Base-by-base conservation (phyloP, 139 green algal species). In the Tetradesmus lagerheimii region DNA sequence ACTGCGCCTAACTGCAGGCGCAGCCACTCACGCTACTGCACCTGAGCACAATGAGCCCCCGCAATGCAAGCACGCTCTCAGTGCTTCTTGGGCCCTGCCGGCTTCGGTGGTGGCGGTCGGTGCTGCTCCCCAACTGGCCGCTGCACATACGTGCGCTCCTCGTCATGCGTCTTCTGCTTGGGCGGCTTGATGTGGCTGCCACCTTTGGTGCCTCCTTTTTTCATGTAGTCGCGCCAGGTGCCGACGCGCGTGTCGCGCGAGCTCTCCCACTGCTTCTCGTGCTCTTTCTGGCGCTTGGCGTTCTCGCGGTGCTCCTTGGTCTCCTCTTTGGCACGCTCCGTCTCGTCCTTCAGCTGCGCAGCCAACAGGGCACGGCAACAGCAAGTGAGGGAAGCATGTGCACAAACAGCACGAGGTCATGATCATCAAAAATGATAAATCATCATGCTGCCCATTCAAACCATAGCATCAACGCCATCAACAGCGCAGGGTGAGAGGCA, bases 211-310 rank as follows among this genome's bases (percentile, higher is more conserved):
- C n/a, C 53, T 27, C 89, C 81, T n/a, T 91, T 93, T 90, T 96
- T 96, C 74, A 94, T 93, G 25, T 89, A 97, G 78, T 96, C 94
- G 3, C 96, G 93, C 97, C 97, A 99, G 11, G 77, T 95, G 45
- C 92, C 94, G 38, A 98, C 96, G 11, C 97, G 94, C 35, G 91
- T 89, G 31, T 98, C 97, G 2, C 97, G 93, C 3, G 83, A 95
- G n/a, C 91, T 94, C 93, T 98, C 97, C 97, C 97, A 98, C 67
- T 95, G 86, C 91, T 98, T 96, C 29, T 97, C 92, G 67, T 96
- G 90, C 86, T 97, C 92, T 75, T 91, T 91, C 89, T 91, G 88
- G 29, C 91, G 74, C 89, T 98, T 98, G 79, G 91, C 71, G 83
- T 91, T 91, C 34, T 93, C 94, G 43, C 91, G 83, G 23, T 80